A percentile compares a stretch with the other conserved stretches of the same genome.
Evolutionary conservation across 768 basidiomycete species (phyloP).

Genomic region (Hydnum rufescens): DNA sequence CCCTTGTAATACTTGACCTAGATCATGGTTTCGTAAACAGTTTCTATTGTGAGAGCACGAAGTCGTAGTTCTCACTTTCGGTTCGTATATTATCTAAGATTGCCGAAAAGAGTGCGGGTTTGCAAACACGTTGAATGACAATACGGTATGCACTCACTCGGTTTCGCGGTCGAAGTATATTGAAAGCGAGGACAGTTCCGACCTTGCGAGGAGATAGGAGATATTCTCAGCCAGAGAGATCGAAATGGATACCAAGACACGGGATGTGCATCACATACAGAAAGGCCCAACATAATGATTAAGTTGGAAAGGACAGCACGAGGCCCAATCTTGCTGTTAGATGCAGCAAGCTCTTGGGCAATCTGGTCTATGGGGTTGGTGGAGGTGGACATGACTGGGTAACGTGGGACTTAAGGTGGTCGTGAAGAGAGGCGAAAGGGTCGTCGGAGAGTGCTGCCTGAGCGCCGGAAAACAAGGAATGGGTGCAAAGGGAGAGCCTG

Average conservation of each 20-base stretch:
- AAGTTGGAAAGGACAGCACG: not conserved
- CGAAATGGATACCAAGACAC: not conserved
- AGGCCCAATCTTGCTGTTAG: not conserved
- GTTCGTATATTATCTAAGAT: constrained; percentile 66
- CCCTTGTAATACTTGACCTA: constrained; percentile 64
- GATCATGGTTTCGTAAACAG: not conserved
- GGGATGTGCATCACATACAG: not conserved
- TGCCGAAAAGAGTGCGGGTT: not conserved
- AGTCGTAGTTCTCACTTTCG: constrained; percentile 30
- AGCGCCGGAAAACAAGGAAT: no score
- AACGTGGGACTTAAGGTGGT: no score
- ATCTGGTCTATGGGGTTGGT: not conserved
- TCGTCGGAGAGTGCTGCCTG: no score
- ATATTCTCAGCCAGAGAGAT: no score
- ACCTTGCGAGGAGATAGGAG: constrained; percentile 12
- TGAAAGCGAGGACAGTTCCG: constrained; percentile 34
- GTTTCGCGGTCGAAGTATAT: constrained; percentile 72
- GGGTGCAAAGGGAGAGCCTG: no score
- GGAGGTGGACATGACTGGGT: no score
- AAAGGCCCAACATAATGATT: not conserved
- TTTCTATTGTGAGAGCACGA: not conserved
- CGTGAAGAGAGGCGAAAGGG: no score
- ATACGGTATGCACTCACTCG: constrained; percentile 29
- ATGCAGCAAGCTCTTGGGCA: not conserved
- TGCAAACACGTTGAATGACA: not conserved